Base-by-base conservation (phyloP, 345 rosid genomes). In the Citrus reticulata region DNA sequence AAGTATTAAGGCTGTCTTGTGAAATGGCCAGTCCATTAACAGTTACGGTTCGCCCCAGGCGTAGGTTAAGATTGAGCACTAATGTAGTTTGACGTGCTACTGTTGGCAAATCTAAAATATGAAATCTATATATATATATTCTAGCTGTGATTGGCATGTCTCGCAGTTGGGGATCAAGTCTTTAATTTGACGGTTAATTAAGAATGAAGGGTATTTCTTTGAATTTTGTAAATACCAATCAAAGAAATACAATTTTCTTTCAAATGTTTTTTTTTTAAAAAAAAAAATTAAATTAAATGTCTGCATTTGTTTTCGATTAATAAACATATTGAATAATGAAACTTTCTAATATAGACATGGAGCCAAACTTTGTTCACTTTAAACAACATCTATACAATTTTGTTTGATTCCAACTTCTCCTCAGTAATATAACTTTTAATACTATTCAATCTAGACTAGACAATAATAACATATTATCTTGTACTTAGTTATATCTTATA, bases 1-100 rank as follows among this genome's bases (percentile, higher is more conserved):
- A 94, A 76, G 84, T 88, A 16, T 81, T 94, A 13, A 85, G 86
- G 72, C 90, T 94, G 3, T 94, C 98, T 0, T 91, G 94, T 66
- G 96, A 93, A 80, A 90, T 94, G 97, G 95, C 93, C 7, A 92
- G 81, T 72, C 97, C 98, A 11, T 82, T 92, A 58, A 37, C 80
- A 6, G 90, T 87, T 54, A 79, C 81, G 72, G 77, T 90, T 77
- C 79, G 74, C 8, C 82, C 87, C 6, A 87, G 96, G 78, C 84
- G 80, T 10, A 60, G 65, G 76, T 66, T 79, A 27, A 64, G 76
- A 51, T 32, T 10, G 2, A 27, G 72, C 17, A 51, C 4, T 68
- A 54, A 74, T 40, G 9, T 16, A n/a, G 25, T 14, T 20, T 22
- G 67, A n/a, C 4, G 42, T 17, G 25, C 16, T 16, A 8, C 25